Evolutionary conservation across 2,329 filamentous ascomycete genomes (phyloP), one percentile per base, ranked within the genome.

Genomic region (Colletotrichum sp.): DNA sequence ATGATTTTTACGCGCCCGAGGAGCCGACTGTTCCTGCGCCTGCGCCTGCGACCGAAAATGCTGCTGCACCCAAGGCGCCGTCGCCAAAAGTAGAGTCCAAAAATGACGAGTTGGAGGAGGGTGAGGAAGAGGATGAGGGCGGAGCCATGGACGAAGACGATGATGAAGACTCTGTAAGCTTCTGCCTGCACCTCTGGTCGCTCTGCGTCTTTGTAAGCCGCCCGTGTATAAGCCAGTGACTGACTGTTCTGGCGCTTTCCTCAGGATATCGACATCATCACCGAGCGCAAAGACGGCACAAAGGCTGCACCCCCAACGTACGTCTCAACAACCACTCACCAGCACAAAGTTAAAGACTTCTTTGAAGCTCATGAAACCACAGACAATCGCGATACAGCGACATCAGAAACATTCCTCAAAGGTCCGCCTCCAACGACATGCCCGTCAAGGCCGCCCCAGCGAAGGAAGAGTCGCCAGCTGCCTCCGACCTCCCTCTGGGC

Each of bases 221-320:
- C 32, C 5, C 34, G 61, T 26, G 7, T 26, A 34, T 32, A 34
- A 26, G 16, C 34, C 26, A 34, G 30, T 58, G 24, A 69, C 71
- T 61, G 52, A 67, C 56, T 28, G 71, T 65, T 73, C 67, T 62
- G 56, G 21, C 38, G 13, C 58, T 59, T 28, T 63, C 21, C 67
- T 5, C 74, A 93, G 90, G 92, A 93, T 76, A 92, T 93, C 80
- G 92, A 93, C 78, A 93, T 93, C 79, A 92, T 93, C 79, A 93
- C 90, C 24, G 92, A 93, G 81, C 87, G 91, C 74, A 93, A 92
- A 85, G 92, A 93, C 79, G 90, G 90, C 80, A 88, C 89, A 71
- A 92, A 91, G 75, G 87, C 91, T 71, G 88, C 89, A 67, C 89
- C 91, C 67, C 89, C 91, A 77, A 85, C 88, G 91, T 92, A 85